phyloP scores from a whole-genome alignment of 2,329 filamentous ascomycete genomes.

The Curvularia sp. region DNA sequence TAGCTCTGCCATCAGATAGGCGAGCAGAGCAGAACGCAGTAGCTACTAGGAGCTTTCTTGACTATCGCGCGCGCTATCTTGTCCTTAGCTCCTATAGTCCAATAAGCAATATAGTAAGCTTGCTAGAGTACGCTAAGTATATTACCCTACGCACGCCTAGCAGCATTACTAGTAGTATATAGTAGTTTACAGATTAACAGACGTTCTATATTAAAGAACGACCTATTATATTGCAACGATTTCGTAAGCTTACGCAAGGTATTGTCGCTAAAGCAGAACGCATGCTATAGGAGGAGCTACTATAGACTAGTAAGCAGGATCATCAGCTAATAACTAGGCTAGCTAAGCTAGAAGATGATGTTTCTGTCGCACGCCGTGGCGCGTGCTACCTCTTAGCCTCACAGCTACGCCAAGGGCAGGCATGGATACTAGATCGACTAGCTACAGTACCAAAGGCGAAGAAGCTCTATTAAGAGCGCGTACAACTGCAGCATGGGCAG shows the following conservation, averaged over 20 bases:
- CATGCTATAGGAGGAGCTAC: not conserved
- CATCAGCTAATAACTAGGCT: not conserved
- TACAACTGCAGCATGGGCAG: not conserved
- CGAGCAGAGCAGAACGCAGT: not conserved
- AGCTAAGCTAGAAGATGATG: not conserved
- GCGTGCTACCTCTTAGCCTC: not conserved
- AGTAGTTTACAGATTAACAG: not conserved
- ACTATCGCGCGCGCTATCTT: not conserved
- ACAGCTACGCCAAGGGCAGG: not conserved
- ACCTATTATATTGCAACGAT: not conserved
- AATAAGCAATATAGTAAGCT: not conserved
- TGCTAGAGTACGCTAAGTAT: constrained; percentile 5
- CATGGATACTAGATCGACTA: not conserved
- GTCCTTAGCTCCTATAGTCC: not conserved
- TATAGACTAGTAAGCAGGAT: not conserved
- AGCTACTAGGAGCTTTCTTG: not conserved
- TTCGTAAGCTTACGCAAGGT: not conserved
- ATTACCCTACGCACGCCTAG: not conserved
- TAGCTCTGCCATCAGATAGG: not conserved
- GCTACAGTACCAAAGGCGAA: not conserved
- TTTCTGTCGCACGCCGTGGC: not conserved
- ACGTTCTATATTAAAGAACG: not conserved
- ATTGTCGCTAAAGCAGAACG: not conserved
- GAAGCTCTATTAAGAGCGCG: not conserved
- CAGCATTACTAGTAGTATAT: not conserved